Percentiles rank a stretch among this genome's conserved stretches.
phyloP scores from a whole-genome alignment of 768 basidiomycete genomes.

The Roridomyces roridus region DNA sequence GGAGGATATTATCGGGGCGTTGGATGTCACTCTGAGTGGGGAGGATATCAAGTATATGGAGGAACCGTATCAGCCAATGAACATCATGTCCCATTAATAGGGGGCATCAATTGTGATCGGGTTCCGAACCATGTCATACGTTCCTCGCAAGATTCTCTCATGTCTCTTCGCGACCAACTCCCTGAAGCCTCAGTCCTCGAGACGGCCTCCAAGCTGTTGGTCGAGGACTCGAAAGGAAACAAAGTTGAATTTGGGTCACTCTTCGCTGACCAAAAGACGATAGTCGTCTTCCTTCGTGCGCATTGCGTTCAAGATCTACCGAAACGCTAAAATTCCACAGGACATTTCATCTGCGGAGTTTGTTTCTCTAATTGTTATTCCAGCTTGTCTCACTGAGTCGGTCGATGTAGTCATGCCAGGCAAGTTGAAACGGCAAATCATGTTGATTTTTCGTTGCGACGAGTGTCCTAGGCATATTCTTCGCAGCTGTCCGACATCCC shows the following conservation, averaged over 20 bases:
- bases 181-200: slow-evolving; percentile 41
- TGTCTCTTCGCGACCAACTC: slow-evolving; percentile 32
- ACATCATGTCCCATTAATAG: no score
- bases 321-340: slow-evolving; percentile 39
- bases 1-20: not conserved
- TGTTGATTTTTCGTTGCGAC: not conserved
- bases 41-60: not conserved
- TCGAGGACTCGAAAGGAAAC: slow-evolving; percentile 54
- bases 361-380: slow-evolving; percentile 22
- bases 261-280: slow-evolving; percentile 53
- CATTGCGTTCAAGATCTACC: slow-evolving; percentile 11
- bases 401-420: slow-evolving; percentile 52
- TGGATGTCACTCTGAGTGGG: not conserved
- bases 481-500: slow-evolving; percentile 50
- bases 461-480: slow-evolving; percentile 51
- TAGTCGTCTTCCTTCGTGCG: slow-evolving; percentile 71
- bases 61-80: not conserved
- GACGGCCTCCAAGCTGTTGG: slow-evolving; percentile 43
- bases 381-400: not conserved
- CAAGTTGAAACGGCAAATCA: slow-evolving; percentile 23
- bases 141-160: no score
- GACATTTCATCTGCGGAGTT: slow-evolving; percentile 74
- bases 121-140: no score
- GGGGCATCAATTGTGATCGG: no score
- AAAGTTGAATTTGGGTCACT: slow-evolving; percentile 58